A percentile compares a stretch with the other conserved stretches of the same genome.
These are phyloP conservation scores for Skeletonema marinoi DNA, from an alignment of 108 stramenopile species.

Conservation along the genomic window DNA sequence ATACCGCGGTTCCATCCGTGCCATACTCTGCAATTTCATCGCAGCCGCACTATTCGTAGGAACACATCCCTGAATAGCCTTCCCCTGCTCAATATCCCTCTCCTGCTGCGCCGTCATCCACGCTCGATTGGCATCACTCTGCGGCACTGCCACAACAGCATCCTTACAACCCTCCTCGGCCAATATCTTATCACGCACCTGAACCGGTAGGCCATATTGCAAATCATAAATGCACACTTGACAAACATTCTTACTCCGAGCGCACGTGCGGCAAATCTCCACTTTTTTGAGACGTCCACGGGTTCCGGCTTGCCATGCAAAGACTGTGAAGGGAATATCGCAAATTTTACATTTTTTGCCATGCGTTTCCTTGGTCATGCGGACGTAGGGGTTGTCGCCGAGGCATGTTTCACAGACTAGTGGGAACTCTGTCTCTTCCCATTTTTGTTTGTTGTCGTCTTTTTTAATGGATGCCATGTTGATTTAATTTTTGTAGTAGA, in stretches of 20 bases:
- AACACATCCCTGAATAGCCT: slow-evolving; percentile 49
- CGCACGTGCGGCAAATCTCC: slow-evolving; percentile 95
- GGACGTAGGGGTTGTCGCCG: slow-evolving; percentile 98
- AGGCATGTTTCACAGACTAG: slow-evolving; percentile 99
- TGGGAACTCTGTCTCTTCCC: slow-evolving; percentile 97
- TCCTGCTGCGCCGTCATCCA: slow-evolving; percentile 88
- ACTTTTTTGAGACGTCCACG: slow-evolving; percentile 95
- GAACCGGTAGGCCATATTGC: slow-evolving; percentile 94
- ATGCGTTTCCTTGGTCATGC: slow-evolving; percentile 94
- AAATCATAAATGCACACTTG: slow-evolving; percentile 99
- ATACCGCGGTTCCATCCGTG: slow-evolving; percentile 92
- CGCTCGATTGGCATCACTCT: slow-evolving; percentile 86
- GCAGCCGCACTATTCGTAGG: slow-evolving; percentile 65
- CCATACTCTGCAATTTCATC: slow-evolving; percentile 87
- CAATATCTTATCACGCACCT: slow-evolving; percentile 90
- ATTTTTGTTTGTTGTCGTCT: slow-evolving; percentile 88
- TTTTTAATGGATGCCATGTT: slow-evolving; percentile 69
- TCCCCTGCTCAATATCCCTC: slow-evolving; percentile 70
- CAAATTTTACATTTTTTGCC: slow-evolving; percentile 98
- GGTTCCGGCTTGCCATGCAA: slow-evolving; percentile 97
- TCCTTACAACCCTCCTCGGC: slow-evolving; percentile 70
- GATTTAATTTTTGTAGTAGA: not conserved
- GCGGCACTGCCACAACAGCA: slow-evolving; percentile 74
- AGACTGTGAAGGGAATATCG: slow-evolving; percentile 93
- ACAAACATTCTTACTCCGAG: slow-evolving; percentile 97